Percentiles rank a stretch among this genome's conserved stretches.
Evolutionary conservation across 1,139 yeast genomes (phyloP).

Genomic region (Blastobotrys raffinosifermentans): DNA sequence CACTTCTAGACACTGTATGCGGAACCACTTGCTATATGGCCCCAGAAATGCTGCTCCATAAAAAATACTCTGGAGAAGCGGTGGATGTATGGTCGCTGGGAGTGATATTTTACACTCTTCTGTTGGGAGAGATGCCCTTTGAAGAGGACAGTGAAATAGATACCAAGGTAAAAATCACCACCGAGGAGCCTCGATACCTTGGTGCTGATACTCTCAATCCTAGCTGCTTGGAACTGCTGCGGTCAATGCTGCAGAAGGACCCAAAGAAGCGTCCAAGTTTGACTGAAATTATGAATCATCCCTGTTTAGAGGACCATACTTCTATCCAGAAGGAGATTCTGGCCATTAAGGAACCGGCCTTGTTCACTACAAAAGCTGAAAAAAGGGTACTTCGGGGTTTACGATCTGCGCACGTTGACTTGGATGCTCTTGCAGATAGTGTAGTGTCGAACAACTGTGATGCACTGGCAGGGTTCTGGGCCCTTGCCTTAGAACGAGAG

Average conservation of each 20-base stretch:
- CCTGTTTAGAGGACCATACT: constrained; percentile 53
- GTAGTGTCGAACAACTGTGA: constrained; percentile 63
- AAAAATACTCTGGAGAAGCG: constrained; percentile 73
- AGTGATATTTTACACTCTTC: constrained; percentile 80
- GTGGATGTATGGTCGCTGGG: constrained; percentile 93
- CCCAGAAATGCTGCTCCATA: constrained; percentile 70
- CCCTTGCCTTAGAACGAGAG: constrained; percentile 62
- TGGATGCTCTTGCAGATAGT: constrained; percentile 55
- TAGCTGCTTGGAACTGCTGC: constrained; percentile 47
- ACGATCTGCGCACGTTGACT: constrained; percentile 60
- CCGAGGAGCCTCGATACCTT: constrained; percentile 54
- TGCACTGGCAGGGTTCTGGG: constrained; percentile 80
- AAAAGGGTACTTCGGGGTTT: constrained; percentile 59
- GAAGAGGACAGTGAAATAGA: constrained; percentile 68
- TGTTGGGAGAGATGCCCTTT: constrained; percentile 88
- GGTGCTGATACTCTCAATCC: constrained; percentile 32
- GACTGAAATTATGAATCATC: constrained; percentile 54
- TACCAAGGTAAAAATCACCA: constrained; percentile 56
- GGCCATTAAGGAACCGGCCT: constrained; percentile 32
- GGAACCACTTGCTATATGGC: constrained; percentile 98
- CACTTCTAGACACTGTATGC: constrained; percentile 74
- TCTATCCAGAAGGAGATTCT: constrained; percentile 38
- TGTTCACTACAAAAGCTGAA: constrained; percentile 60
- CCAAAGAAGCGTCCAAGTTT: constrained; percentile 60
- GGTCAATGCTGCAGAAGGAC: constrained; percentile 55